phyloP scores from a whole-genome alignment of 441 rosid genomes.

The Populus tomentosa region DNA sequence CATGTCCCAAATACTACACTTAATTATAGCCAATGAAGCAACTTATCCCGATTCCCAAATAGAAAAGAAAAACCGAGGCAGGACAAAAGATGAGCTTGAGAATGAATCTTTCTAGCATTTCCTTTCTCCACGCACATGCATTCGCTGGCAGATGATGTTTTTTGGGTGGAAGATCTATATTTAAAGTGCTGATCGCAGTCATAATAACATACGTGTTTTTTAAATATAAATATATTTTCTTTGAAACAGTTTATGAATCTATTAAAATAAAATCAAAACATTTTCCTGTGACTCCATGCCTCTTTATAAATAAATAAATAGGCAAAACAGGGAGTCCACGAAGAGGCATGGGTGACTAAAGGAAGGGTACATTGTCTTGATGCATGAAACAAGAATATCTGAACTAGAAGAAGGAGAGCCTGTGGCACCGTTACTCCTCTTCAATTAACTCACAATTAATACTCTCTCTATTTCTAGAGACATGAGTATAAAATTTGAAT shows the following conservation, averaged over 20 bases:
- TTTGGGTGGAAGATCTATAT: background rate
- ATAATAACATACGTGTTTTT: background rate
- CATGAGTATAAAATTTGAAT: too few species aligned
- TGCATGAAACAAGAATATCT: background rate
- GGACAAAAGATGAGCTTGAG: background rate
- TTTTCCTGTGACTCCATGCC: background rate
- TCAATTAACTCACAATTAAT: too few species aligned
- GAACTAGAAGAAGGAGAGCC: too few species aligned
- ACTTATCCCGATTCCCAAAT: background rate
- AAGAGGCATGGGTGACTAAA: slow-evolving; percentile 9
- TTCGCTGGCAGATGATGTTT: background rate
- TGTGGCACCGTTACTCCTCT: too few species aligned
- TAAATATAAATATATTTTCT: background rate
- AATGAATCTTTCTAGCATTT: too few species aligned
- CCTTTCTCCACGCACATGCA: background rate
- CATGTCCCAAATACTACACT: too few species aligned
- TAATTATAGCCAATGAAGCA: too few species aligned
- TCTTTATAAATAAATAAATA: too few species aligned
- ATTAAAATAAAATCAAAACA: too few species aligned
- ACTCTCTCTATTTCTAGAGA: too few species aligned
- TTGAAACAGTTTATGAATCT: too few species aligned
- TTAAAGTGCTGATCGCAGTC: background rate
- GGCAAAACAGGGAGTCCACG: background rate
- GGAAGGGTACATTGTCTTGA: slow-evolving; percentile 12
- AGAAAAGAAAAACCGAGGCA: background rate